Evolutionary conservation across 208 protist genomes (phyloP), one percentile per base, ranked within the genome.

Genomic region (Trichomonas gallinae): DNA sequence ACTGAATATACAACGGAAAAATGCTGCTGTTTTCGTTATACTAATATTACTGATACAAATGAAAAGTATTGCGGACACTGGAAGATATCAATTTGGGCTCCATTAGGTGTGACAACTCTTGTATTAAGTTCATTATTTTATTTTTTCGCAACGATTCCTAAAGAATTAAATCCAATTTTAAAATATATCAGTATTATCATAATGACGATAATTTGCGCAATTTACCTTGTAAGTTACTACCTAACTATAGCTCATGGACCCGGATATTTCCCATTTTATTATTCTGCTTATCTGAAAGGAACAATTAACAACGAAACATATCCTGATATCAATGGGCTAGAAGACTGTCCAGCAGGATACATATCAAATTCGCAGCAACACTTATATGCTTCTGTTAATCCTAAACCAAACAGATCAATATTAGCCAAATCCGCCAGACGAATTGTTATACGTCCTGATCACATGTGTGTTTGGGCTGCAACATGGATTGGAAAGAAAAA

Each of bases 201-300:
- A 15, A 1, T 89, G 2, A 34, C 40, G 10, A 23, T 46, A 89
- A 44, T 89, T 17, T 48, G 31, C 11, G 0, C 48, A n/a, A 48
- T 89, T 6, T 89, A 44, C 31, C 10, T 89, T 48, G 13, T 3
- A 8, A 31, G n/a, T 21, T 89, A 89, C 21, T 46, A 48, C 21
- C 2, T 3, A 89, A 46, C 48, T 89, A 89, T 89, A 48, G 23
- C 48, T 89, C 10, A 48, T 8, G 83, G 83, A 21, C 83, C 83
- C 17, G 83, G 83, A 31, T 89, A 89, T 48, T 89, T 89, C 31
- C 83, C 83, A n/a, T 89, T 89, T 89, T 89, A 89, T 89, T 89
- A 40, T 10, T 46, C 11, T n/a, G 58, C 21, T n/a, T n/a, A n/a
- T 72, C 1, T n/a, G 2, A n/a, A 17, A 72, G 2, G 26, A 21